Percentiles rank a stretch among this genome's conserved stretches.
phyloP scores from a whole-genome alignment of 2,329 filamentous ascomycete genomes.

The Cordyceps fumosorosea region DNA sequence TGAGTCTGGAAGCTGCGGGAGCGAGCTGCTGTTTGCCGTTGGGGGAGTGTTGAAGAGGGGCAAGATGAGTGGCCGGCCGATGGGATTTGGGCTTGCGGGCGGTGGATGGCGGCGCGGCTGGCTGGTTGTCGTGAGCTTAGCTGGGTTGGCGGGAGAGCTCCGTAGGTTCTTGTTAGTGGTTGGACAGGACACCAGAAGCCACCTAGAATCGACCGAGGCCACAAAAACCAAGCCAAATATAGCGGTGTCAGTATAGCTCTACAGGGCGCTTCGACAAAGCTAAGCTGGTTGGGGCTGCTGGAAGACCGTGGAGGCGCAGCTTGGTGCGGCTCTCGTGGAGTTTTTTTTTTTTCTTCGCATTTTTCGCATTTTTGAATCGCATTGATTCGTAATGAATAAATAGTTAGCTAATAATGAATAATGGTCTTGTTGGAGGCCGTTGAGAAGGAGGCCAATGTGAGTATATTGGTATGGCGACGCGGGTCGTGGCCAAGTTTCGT shows the following conservation, averaged over 20 bases:
- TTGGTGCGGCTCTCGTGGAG: background rate
- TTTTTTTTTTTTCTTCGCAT: background rate
- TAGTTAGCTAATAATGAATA: background rate
- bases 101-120: background rate
- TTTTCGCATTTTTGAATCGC: background rate
- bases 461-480: background rate
- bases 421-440: conserved; percentile 3
- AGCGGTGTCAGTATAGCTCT: background rate
- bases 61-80: conserved; percentile 4
- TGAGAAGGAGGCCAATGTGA: background rate
- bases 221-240: background rate
- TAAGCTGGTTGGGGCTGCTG: background rate
- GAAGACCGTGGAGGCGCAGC: background rate
- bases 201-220: too few species aligned
- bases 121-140: background rate
- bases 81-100: background rate
- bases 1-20: background rate
- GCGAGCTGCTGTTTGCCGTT: background rate
- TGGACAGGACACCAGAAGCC: background rate
- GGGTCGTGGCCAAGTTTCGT: background rate
- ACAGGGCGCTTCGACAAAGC: background rate
- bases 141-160: background rate
- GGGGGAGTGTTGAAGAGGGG: background rate
- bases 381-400: background rate
- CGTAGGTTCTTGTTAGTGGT: background rate